phyloP scores from a whole-genome alignment of 805 yeast genomes.

The Yarrowia alimentaria region DNA sequence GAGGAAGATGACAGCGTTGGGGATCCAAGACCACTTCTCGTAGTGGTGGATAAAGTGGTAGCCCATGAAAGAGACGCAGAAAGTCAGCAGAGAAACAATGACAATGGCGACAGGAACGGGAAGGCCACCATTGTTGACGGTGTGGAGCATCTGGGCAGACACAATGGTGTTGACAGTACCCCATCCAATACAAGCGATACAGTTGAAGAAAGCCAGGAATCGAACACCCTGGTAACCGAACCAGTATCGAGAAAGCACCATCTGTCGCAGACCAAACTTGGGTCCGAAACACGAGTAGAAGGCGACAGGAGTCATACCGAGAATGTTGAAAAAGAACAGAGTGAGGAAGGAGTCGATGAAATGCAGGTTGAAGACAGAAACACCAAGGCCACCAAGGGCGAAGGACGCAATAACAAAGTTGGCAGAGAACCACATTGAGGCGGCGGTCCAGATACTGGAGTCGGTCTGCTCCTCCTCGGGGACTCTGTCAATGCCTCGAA shows the following conservation, averaged over 20 bases:
- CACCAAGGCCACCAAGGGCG: constrained; percentile 71
- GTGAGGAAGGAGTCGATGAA: constrained; percentile 69
- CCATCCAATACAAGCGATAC: constrained; percentile 92
- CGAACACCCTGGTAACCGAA: constrained; percentile 75
- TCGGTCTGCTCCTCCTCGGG: constrained; percentile 76
- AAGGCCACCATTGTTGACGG: constrained; percentile 61
- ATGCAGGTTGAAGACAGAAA: constrained; percentile 61
- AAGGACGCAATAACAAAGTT: constrained; percentile 83
- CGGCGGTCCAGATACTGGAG: constrained; percentile 63
- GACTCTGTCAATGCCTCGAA: constrained; percentile 77
- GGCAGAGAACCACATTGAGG: constrained; percentile 89
- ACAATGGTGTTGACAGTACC: constrained; percentile 90
- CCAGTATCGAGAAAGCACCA: constrained; percentile 74
- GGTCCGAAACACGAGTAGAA: constrained; percentile 81
- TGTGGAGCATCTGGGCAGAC: constrained; percentile 77
- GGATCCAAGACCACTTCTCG: constrained; percentile 88
- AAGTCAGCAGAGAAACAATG: constrained; percentile 62
- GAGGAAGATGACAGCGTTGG: constrained; percentile 68
- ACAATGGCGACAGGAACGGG: constrained; percentile 94
- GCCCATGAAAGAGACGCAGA: constrained; percentile 77
- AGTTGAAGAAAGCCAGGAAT: constrained; percentile 72
- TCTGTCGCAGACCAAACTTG: constrained; percentile 81
- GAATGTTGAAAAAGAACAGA: constrained; percentile 67
- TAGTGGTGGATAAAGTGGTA: constrained; percentile 76
- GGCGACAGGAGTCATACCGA: constrained; percentile 80